phyloP scores from a whole-genome alignment of 495 filamentous ascomycete species.

The Tuber brumale region DNA sequence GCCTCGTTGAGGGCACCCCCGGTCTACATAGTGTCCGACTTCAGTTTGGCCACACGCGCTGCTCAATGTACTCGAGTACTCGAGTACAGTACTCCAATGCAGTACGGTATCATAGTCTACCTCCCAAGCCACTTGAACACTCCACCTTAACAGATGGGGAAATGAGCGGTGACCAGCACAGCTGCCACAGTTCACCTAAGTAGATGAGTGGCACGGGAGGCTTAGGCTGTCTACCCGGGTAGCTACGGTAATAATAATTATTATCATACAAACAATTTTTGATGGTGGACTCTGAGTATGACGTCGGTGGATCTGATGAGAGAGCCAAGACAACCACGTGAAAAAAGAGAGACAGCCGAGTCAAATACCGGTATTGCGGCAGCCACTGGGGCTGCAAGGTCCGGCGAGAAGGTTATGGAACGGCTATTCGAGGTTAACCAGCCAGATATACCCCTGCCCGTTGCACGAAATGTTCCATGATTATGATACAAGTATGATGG shows the following conservation, averaged over 20 bases:
- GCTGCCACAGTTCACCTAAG: too few species aligned
- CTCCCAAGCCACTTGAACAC: too few species aligned
- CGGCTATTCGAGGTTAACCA: background rate
- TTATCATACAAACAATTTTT: background rate
- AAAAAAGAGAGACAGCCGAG: background rate
- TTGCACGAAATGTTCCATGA: background rate
- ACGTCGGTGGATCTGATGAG: background rate
- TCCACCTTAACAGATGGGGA: too few species aligned
- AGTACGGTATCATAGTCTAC: too few species aligned
- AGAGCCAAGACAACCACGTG: background rate
- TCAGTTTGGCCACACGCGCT: background rate
- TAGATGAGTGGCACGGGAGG: too few species aligned
- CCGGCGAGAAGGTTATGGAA: background rate
- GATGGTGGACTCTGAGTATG: background rate
- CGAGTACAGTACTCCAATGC: too few species aligned
- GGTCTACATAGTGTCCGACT: too few species aligned
- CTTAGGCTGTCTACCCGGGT: too few species aligned
- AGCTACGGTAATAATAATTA: too few species aligned
- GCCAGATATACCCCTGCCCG: background rate
- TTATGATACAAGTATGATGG: background rate
- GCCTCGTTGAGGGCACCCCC: too few species aligned
- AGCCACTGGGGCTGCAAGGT: background rate
- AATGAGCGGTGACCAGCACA: too few species aligned
- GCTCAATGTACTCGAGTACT: too few species aligned
- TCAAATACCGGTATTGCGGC: background rate